Conservation (phyloP, 2,329 filamentous ascomycete genomes). For the Neurospora sp. region DNA sequence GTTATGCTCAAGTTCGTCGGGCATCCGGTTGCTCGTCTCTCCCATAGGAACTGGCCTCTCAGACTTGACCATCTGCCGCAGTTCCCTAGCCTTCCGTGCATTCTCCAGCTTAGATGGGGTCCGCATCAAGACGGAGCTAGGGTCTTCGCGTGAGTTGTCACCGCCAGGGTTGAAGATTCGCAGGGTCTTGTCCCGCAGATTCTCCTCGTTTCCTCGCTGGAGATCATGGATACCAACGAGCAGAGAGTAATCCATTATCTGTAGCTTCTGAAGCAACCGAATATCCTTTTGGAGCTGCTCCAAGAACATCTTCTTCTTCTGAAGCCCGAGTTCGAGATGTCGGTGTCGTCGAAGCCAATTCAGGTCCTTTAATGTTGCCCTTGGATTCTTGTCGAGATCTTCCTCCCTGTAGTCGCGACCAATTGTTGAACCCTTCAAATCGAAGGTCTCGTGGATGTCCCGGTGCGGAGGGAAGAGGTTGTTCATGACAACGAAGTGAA, state of each 20-base stretch:
- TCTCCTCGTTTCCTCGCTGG: conserved; percentile 86
- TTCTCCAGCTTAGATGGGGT: conserved; percentile 93
- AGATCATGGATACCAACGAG: conserved; percentile 91
- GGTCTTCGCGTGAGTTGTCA: conserved; percentile 42
- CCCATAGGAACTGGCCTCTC: conserved; percentile 93
- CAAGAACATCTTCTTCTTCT: conserved; percentile 81
- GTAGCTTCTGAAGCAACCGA: conserved; percentile 70
- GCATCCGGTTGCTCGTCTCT: conserved; percentile 74
- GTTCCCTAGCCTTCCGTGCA: conserved; percentile 78
- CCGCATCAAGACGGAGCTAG: conserved; percentile 60
- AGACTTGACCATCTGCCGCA: conserved; percentile 84
- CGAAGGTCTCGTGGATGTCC: conserved; percentile 95
- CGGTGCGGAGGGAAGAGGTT: conserved; percentile 96
- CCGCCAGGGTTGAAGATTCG: conserved; percentile 90
- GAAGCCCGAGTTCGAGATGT: conserved; percentile 77
- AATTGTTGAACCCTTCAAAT: conserved; percentile 92
- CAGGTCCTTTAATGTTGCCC: conserved; percentile 89
- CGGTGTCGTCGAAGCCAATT: conserved; percentile 88
- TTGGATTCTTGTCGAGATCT: conserved; percentile 75
- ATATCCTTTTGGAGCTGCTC: conserved; percentile 86
- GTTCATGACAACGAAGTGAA: conserved; percentile 99
- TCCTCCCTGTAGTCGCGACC: conserved; percentile 88
- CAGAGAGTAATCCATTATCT: conserved; percentile 98
- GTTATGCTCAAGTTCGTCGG: conserved; percentile 72
- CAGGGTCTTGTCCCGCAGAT: conserved; percentile 78